Percentiles rank a stretch among this genome's conserved stretches.
phyloP scores from a whole-genome alignment of 1,284 basidiomycete genomes.

The Vanrija pseudolonga region DNA sequence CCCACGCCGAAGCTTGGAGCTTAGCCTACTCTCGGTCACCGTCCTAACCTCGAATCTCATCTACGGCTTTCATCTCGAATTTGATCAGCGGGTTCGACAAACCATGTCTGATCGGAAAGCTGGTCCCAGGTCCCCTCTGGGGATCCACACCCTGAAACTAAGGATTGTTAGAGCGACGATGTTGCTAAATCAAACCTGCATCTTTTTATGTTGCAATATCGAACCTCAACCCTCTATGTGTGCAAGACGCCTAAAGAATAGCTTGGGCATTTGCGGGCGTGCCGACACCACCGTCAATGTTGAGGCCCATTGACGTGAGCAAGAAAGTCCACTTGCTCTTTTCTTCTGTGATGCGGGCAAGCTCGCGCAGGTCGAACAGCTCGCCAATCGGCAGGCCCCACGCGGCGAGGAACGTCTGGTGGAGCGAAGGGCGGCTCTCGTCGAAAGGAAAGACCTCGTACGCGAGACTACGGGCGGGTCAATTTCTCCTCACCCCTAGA shows the following conservation, averaged over 20 bases:
- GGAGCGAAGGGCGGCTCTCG: slow-evolving; percentile 7
- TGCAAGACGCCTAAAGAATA: slow-evolving; percentile 34
- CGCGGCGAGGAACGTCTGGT: slow-evolving; percentile 39
- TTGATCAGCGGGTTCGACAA: too few relatives aligned
- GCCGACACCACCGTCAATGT: slow-evolving; percentile 50
- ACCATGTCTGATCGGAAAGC: too few relatives aligned
- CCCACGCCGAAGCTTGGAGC: too few relatives aligned
- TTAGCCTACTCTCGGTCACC: too few relatives aligned
- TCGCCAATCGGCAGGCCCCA: slow-evolving; percentile 49
- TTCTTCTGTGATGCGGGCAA: slow-evolving; percentile 40
- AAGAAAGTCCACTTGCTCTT: slow-evolving; percentile 49
- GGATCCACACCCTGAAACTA: too few relatives aligned
- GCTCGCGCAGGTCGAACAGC: slow-evolving; percentile 49
- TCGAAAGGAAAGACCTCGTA: slow-evolving; percentile 28
- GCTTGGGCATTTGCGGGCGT: slow-evolving; percentile 50
- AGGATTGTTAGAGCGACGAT: too few relatives aligned
- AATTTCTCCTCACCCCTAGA: background rate
- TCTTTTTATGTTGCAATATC: too few relatives aligned
- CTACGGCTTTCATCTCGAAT: too few relatives aligned
- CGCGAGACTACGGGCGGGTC: slow-evolving; percentile 28
- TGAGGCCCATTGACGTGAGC: slow-evolving; percentile 46
- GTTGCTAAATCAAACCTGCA: too few relatives aligned
- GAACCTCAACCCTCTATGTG: slow-evolving; percentile 44
- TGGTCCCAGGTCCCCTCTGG: too few relatives aligned
- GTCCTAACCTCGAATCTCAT: too few relatives aligned